These are phyloP conservation scores for Psilocybe cubensis DNA, from an alignment of 768 basidiomycete genomes.

Conservation along the genomic window DNA sequence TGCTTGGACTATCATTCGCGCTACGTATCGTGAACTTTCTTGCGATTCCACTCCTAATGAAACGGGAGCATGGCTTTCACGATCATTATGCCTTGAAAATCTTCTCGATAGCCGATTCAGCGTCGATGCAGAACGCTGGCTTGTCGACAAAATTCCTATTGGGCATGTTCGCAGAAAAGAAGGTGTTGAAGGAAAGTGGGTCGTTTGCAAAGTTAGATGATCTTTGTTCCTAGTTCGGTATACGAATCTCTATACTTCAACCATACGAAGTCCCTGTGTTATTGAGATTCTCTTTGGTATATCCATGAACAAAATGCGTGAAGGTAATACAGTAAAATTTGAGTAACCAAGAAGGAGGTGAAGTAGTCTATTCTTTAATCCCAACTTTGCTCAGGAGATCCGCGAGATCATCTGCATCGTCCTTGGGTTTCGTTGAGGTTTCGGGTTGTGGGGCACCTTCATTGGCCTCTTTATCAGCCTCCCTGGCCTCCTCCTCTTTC, in stretches of 20 bases:
- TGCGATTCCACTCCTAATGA: slow-evolving; percentile 40
- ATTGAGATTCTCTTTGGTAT: slow-evolving; percentile 12
- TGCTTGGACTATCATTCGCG: slow-evolving; percentile 63
- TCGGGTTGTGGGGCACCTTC: slow-evolving; percentile 8
- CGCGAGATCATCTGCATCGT: slow-evolving; percentile 59
- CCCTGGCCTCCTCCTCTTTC: slow-evolving; percentile 32
- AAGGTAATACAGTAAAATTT: neutral
- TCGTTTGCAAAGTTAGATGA: slow-evolving; percentile 55
- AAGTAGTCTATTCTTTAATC: slow-evolving; percentile 28
- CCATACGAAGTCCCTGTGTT: neutral
- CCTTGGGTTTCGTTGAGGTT: slow-evolving; percentile 18
- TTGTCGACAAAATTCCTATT: slow-evolving; percentile 39
- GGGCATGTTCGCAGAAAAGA: slow-evolving; percentile 63
- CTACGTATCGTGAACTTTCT: slow-evolving; percentile 65
- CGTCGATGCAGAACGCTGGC: slow-evolving; percentile 54
- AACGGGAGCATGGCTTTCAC: slow-evolving; percentile 50
- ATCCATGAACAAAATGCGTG: neutral
- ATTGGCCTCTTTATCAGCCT: slow-evolving; percentile 28
- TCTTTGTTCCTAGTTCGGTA: neutral
- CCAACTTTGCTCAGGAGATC: slow-evolving; percentile 68
- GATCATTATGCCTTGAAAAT: slow-evolving; percentile 48
- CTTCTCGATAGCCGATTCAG: slow-evolving; percentile 29
- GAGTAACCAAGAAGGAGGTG: neutral
- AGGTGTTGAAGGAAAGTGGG: slow-evolving; percentile 61
- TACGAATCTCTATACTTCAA: neutral